phyloP scores from a whole-genome alignment of 352 stramenopile genomes.

The Globisporangium paddicum region DNA sequence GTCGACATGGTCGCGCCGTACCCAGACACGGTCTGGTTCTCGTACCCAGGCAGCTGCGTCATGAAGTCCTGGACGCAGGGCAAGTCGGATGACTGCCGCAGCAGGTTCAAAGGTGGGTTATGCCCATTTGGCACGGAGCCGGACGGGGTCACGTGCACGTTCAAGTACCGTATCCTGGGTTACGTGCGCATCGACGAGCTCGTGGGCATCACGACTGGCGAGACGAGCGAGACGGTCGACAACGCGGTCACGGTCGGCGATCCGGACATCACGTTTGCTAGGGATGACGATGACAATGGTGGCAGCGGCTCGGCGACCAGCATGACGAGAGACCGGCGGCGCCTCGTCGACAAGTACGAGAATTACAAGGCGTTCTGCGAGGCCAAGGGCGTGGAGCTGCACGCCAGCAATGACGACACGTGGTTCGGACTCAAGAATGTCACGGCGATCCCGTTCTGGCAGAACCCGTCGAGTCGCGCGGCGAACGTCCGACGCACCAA shows the following conservation, averaged over 20 bases:
- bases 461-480: conserved; percentile 37
- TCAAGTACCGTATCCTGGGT: conserved; percentile 63
- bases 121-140: conserved; percentile 51
- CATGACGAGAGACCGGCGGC: neutral
- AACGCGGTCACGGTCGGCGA: neutral
- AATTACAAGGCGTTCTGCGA: conserved; percentile 49
- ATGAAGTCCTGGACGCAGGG: conserved; percentile 39
- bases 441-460: conserved; percentile 52
- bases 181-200: conserved; percentile 61
- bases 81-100: conserved; percentile 43
- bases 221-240: conserved; percentile 4
- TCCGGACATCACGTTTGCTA: neutral
- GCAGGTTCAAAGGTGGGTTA: conserved; percentile 32
- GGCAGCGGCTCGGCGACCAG: neutral
- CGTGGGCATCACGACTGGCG: conserved; percentile 56
- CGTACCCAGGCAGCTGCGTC: conserved; percentile 59
- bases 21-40: conserved; percentile 68
- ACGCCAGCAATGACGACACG: conserved; percentile 44
- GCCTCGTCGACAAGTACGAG: conserved; percentile 12
- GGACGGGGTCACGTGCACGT: conserved; percentile 65
- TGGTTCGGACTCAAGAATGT: conserved; percentile 45
- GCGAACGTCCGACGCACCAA: conserved; percentile 47
- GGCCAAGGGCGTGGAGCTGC: conserved; percentile 43
- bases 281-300: neutral
- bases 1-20: conserved; percentile 59